Base-by-base conservation (phyloP, 1,284 basidiomycete species). In the Cryptococcus maquisensis region DNA sequence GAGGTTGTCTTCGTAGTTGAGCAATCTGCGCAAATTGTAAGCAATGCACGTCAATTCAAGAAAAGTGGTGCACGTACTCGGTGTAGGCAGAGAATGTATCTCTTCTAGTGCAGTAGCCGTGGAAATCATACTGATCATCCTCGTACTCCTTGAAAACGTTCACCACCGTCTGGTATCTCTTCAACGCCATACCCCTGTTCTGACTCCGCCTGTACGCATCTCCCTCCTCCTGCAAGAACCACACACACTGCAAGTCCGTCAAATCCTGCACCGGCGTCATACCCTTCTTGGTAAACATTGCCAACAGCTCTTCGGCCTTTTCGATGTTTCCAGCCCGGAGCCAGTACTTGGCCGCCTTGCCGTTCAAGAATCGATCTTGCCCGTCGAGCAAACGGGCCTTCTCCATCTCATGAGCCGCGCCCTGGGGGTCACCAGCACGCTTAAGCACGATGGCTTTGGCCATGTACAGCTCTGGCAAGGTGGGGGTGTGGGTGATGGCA, bases 111-210 rank as follows among this genome's bases (percentile, higher is more conserved):
- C 90, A 90, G 76, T 98, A 99, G 7, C 87, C 86, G 74, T 99
- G 96, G 81, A 98, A 99, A 75, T 99, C 96, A 67, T 90, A 95
- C 76, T 98, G 94, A 71, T 98, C 96, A 63, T 98, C 92, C 67
- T 94, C 90, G 61, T 91, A 84, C 54, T 90, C 88, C 53, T 87
- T 83, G 74, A 96, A 97, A 15, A 87, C 80, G 85, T 90, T 87
- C 56, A 85, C 83, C 41, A 96, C 79, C 47, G 86, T 81, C 52
- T 84, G 81, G 66, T 90, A 95, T 65, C 86, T 85, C 79, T 98
- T 98, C 67, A 98, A 79, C 8, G 94, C 92, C 62, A 89, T 78
- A 20, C 84, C 86, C n/a, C 86, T 77, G 63, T 86, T 85, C 1
- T 85, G 20, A 23, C 24, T 44, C 4, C 83, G 81, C 55, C 80